These are phyloP conservation scores for Xerocomellus amylosporus DNA, from an alignment of 768 basidiomycete species.

Conservation along the genomic window DNA sequence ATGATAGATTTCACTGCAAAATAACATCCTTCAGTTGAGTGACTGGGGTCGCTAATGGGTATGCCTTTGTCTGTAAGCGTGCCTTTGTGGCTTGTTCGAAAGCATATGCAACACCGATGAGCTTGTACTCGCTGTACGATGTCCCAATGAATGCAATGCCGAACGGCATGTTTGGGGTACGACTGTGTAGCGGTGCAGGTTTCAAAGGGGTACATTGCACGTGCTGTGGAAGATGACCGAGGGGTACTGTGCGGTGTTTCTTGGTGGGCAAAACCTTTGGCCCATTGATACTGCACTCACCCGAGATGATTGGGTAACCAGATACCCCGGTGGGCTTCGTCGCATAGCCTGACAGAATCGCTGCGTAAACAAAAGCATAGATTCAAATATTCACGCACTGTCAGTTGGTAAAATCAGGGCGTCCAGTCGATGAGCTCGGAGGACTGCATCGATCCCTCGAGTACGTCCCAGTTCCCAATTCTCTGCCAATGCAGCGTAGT, in stretches of 20 bases:
- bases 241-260: slow-evolving; percentile 40
- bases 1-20: slow-evolving; percentile 2
- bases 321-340: slow-evolving; percentile 47
- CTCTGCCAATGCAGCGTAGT: slow-evolving; percentile 43
- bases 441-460: slow-evolving; percentile 52
- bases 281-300: slow-evolving; percentile 31
- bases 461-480: slow-evolving; percentile 50
- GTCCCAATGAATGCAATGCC: slow-evolving; percentile 63
- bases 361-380: not conserved
- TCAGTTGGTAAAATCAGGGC: slow-evolving; percentile 50
- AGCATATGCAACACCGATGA: slow-evolving; percentile 59
- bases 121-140: slow-evolving; percentile 55
- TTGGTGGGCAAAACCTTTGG: not conserved
- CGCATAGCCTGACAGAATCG: slow-evolving; percentile 22
- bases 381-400: slow-evolving; percentile 21
- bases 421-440: slow-evolving; percentile 46
- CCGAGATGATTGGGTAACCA: slow-evolving; percentile 66
- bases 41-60: slow-evolving; percentile 50
- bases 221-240: slow-evolving; percentile 55
- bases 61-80: slow-evolving; percentile 47
- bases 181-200: slow-evolving; percentile 38
- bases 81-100: slow-evolving; percentile 65
- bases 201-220: slow-evolving; percentile 38
- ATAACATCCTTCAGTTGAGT: slow-evolving; percentile 46
- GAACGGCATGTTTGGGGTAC: slow-evolving; percentile 51